phyloP scores from a whole-genome alignment of 345 rosid species.

The Melaleuca alternifolia region DNA sequence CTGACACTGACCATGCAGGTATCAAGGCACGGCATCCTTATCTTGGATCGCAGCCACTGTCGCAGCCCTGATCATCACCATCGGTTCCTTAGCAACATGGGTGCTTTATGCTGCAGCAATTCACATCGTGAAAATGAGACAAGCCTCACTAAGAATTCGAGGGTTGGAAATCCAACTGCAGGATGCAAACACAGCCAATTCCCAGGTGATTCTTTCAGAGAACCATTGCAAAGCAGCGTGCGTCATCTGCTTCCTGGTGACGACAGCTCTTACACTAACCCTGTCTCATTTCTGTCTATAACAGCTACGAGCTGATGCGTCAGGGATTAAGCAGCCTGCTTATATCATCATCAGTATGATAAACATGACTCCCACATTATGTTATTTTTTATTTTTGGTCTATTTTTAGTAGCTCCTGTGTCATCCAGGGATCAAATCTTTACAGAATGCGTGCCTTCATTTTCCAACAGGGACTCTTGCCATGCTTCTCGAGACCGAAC shows the following conservation, averaged over 20 bases:
- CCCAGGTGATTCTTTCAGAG: neutral
- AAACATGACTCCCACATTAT: rapidly evolving
- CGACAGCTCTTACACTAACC: rapidly evolving
- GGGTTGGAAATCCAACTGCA: neutral
- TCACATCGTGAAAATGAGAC: neutral
- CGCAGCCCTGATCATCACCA: neutral
- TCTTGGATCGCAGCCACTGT: neutral
- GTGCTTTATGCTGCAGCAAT: neutral
- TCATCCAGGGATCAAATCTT: neutral
- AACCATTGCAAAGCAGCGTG: neutral
- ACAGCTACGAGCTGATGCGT: neutral
- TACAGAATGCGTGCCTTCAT: neutral
- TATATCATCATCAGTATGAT: neutral
- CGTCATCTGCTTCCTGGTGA: rapidly evolving
- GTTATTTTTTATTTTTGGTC: no score
- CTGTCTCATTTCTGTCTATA: neutral
- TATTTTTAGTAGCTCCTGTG: rapidly evolving
- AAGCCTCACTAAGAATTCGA: rapidly evolving
- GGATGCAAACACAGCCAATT: neutral
- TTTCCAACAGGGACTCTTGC: rapidly evolving
- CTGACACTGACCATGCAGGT: neutral
- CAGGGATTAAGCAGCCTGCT: neutral
- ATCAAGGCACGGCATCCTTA: rapidly evolving
- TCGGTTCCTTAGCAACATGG: neutral
- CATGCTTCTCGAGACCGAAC: neutral